Base-by-base conservation (phyloP, 192 early-diverging fungal genomes). In the Entomortierella parvispora region DNA sequence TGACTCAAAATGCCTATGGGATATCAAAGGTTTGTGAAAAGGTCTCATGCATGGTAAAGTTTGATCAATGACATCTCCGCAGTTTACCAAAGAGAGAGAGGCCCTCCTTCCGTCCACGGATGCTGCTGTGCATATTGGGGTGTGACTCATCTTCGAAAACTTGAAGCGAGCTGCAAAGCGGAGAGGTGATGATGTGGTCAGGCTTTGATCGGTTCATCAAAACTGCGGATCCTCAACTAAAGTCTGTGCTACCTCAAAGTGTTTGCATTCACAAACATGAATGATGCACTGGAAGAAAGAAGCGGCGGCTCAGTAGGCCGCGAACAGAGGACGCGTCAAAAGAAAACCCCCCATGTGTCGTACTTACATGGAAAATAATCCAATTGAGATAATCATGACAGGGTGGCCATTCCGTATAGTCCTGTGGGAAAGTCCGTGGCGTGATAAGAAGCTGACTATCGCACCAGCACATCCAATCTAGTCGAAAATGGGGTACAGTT, bases 121-220 rank as follows among this genome's bases (percentile, higher is more conserved):
- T 81, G 45, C 82, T 85, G 61, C 75, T 85, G 68, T 93, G 91
- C 85, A 93, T 92, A 58, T 89, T 94, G n/a, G 95, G 94, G 58
- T 96, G 95, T 1, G 85, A 71, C 55, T 92, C 90, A 25, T 87
- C 75, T 43, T 90, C 83, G 64, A 96, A 94, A 15, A 96, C 86
- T 50, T 90, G 87, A 5, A 96, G 72, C 12, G 94, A 94, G n/a
- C 92, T 94, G 61, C 40, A 15, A 17, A 6, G 22, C n/a, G 10
- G 20, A 46, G 29, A 28, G 23, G 42, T 18, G 31, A 28, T 49
- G 29, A 46, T 18, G 33, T 26, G 9, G 29, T 32, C 1, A 48
- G 42, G 28, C 34, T 28, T 33, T 3, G 47, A 0, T 8, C 4
- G 14, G 0, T 15, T 49, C 5, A 17, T 31, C 10, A 4, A 8